Conservation (phyloP, 805 yeast species). For the Zygoascus flipseniorum region DNA sequence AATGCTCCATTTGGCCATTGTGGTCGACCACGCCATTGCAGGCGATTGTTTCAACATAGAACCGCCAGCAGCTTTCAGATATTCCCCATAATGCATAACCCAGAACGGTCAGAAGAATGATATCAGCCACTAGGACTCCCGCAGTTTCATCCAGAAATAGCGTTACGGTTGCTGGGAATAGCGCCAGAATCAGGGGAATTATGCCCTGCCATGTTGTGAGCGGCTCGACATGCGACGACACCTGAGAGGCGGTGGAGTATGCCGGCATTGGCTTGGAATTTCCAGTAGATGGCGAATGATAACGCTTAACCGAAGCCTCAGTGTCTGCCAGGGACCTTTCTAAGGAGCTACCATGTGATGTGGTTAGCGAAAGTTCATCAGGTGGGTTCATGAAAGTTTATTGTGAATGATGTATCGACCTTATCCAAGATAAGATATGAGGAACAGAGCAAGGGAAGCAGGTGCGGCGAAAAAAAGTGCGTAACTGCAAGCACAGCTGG, state of each 20-base stretch:
- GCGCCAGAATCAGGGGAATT: constrained; percentile 15
- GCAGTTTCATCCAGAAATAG: constrained; percentile 14
- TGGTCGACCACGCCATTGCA: background rate
- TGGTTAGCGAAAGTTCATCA: background rate
- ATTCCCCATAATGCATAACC: constrained; percentile 19
- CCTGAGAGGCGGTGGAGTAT: background rate
- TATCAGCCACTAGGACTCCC: constrained; percentile 16
- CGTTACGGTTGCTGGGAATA: constrained; percentile 16
- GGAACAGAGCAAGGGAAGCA: too few relatives aligned
- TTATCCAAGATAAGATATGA: too few relatives aligned
- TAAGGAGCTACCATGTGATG: background rate
- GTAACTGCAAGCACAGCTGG: too few relatives aligned
- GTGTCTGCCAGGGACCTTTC: background rate
- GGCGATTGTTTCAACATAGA: constrained; percentile 8
- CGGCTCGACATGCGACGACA: background rate
- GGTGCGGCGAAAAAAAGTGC: too few relatives aligned
- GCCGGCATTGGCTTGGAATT: background rate
- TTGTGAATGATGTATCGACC: background rate
- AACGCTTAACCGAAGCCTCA: background rate
- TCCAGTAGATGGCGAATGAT: background rate
- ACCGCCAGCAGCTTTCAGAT: constrained; percentile 18
- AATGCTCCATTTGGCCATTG: too few relatives aligned
- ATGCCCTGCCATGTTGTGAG: background rate
- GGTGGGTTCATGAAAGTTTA: background rate
- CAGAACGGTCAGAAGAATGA: constrained; percentile 14